Base-by-base conservation (phyloP, 768 basidiomycete species). In the Suillus decipiens region DNA sequence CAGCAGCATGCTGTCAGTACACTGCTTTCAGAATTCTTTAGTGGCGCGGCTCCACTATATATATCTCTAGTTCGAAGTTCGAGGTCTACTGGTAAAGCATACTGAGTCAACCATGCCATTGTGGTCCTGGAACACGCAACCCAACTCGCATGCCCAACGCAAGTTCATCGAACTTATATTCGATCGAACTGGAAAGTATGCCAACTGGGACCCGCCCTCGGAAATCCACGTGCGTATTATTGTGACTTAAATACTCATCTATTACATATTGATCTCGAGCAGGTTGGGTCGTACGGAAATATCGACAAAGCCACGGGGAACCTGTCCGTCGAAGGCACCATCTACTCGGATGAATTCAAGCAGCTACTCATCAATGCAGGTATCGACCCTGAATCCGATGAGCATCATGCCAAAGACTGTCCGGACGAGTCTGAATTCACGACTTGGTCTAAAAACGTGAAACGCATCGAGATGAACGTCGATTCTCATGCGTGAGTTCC, bases 151-250 rank as follows among this genome's bases (percentile, higher is more conserved):
- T 41, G 60, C 68, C 0, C 70, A 71, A 1, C 69, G 72, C 37
- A 73, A 72, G 59, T 72, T 67, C 62, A 65, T 71, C 48, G 72
- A 73, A 34, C 67, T 73, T 43, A 69, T 73, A 42, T 63, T 31
- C n/a, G 41, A 22, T 14, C 54, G 42, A 19, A 68, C 71, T n/a
- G 68, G 68, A 17, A 73, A 73, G 58, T 72, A 68, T 66, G 71
- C 71, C n/a, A 72, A 65, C 58, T 73, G 72, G 72, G 68, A 73
- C 45, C 72, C 72, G 1, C 68, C 71, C 10, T 66, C 61, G 22
- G 62, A 63, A 60, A 72, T 72, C 48, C 63, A 64, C 63, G 70
- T 69, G 28, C 28, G 41, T 39, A 14, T 11, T 42, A 42, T 24
- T n/a, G 6, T 33, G 9, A 5, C 5, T 57, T 31, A 33, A 12